Percentiles rank a stretch among this genome's conserved stretches.
phyloP scores from a whole-genome alignment of 352 stramenopile genomes.

The Phytophthora melonis region DNA sequence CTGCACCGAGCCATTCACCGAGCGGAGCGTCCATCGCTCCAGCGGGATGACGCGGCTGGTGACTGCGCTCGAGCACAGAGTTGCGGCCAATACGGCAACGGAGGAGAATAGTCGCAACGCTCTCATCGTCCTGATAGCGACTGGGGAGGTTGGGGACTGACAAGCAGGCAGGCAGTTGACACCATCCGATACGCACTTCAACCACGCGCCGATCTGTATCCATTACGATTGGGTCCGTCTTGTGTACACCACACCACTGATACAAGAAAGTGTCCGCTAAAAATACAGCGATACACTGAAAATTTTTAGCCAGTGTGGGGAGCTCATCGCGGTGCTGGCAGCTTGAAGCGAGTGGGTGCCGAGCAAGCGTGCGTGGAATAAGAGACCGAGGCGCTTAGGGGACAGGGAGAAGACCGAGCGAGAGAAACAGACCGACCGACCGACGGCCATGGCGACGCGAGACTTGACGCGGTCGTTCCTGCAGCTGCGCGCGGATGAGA shows the following conservation, averaged over 20 bases:
- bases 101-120: background rate
- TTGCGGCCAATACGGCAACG: conserved; percentile 4
- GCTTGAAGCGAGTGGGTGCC: conserved; percentile 3
- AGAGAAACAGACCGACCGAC: conserved; percentile 1
- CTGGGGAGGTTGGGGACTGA: conserved; percentile 17
- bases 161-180: background rate
- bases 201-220: conserved; percentile 15
- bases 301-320: background rate
- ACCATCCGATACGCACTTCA: conserved; percentile 20
- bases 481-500: conserved; percentile 78
- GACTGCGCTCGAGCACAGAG: conserved; percentile 2
- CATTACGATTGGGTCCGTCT: background rate
- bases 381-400: background rate
- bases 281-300: conserved; percentile 8
- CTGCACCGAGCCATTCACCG: conserved; percentile 65
- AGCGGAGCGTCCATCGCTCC: conserved; percentile 58
- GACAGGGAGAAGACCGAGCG: background rate
- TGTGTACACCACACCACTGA: conserved; percentile 4
- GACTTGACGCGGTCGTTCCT: conserved; percentile 80
- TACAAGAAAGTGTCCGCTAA: conserved; percentile 4
- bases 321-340: background rate
- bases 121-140: background rate
- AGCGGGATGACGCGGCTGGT: conserved; percentile 42
- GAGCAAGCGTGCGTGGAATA: conserved; percentile 2
- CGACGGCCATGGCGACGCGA: conserved; percentile 71